A percentile compares a stretch with the other conserved stretches of the same genome.
These are phyloP conservation scores for Lichtheimia ornata DNA, from an alignment of 371 early-diverging fungal species.

Conservation along the genomic window DNA sequence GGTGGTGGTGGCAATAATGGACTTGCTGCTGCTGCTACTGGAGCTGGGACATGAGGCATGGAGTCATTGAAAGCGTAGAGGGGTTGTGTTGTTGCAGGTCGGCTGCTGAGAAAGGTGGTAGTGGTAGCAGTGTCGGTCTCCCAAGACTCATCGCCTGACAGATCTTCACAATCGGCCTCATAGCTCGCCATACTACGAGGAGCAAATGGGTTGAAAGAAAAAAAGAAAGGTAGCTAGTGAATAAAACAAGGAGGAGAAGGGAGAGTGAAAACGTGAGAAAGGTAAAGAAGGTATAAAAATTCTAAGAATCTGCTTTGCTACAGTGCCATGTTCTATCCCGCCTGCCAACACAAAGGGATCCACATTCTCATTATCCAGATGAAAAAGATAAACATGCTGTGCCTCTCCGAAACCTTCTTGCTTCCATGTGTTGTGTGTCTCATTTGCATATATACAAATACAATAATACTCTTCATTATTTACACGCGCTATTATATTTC, in stretches of 20 bases:
- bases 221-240: background rate
- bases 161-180: constrained; percentile 21
- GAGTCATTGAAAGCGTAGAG: background rate
- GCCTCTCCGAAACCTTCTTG: constrained; percentile 1
- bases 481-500: background rate
- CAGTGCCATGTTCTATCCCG: no score
- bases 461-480: no score
- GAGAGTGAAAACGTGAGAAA: constrained; percentile 14
- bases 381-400: background rate
- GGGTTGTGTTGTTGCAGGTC: background rate
- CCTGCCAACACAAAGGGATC: no score
- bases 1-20: background rate
- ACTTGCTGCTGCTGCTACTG: background rate
- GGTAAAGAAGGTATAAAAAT: constrained; percentile 7
- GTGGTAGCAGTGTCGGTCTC: no score
- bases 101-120: background rate
- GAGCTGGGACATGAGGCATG: background rate
- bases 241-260: constrained; percentile 3
- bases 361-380: background rate
- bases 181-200: constrained; percentile 17
- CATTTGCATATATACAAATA: background rate
- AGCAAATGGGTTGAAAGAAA: background rate
- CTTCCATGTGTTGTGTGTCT: background rate
- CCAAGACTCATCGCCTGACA: constrained; percentile 7
- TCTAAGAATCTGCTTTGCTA: constrained; percentile 2